A percentile compares a stretch with the other conserved stretches of the same genome.
Conservation (phyloP, 306 rosid species). For the Cucurbita ficifolia region DNA sequence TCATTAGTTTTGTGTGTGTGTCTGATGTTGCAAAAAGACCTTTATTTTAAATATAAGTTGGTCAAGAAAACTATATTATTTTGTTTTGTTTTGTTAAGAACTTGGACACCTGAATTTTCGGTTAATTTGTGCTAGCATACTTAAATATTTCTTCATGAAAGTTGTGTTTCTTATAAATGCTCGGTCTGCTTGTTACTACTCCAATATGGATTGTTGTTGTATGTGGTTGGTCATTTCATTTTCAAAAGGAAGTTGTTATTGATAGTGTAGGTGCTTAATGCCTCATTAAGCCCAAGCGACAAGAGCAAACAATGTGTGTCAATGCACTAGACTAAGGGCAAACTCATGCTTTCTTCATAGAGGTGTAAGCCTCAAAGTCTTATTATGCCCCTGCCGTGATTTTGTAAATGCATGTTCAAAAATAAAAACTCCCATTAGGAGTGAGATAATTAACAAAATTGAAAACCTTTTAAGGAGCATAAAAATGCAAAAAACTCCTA, state of each 20-base stretch:
- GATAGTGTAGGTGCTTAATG: neutral
- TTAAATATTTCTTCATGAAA: neutral
- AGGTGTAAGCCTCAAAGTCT: neutral
- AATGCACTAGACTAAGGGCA: neutral
- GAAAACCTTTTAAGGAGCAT: neutral
- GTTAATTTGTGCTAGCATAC: neutral
- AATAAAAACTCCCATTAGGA: neutral
- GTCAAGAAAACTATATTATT: neutral
- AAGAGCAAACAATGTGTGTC: neutral
- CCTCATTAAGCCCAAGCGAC: neutral
- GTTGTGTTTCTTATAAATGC: neutral
- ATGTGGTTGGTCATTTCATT: neutral
- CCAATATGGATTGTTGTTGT: neutral
- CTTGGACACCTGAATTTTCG: neutral
- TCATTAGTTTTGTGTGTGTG: neutral
- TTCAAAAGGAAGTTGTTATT: neutral
- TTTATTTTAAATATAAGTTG: neutral
- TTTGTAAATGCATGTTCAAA: neutral
- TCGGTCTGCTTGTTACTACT: neutral
- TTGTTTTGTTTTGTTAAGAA: neutral
- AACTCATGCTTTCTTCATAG: neutral
- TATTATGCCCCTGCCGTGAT: neutral
- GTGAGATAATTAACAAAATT: neutral
- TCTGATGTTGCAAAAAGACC: neutral
- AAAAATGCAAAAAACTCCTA: neutral